Base-by-base conservation (phyloP, 805 yeast species). In the Starmerella sirachaensis region DNA sequence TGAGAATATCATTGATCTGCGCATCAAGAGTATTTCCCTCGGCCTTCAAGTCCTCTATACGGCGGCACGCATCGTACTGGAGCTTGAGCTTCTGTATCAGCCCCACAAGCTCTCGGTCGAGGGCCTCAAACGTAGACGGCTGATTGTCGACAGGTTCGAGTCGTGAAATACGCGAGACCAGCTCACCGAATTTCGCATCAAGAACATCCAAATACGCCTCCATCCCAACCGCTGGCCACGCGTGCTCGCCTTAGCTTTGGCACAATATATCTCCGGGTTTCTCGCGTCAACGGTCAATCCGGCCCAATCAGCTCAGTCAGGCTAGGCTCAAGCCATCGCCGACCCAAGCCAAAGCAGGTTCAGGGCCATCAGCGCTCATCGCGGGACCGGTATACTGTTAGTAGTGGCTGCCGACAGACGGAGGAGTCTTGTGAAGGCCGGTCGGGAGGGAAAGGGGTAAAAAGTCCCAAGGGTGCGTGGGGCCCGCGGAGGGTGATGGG, bases 11-110 rank as follows among this genome's bases (percentile, higher is more conserved):
- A 27, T 56, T 54, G n/a, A 61, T 45, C 18, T 49, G 43, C 18
- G 40, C 24, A 47, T 62, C 65, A 14, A 61, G 54, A 8, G 37
- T 41, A 3, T 20, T 39, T 6, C 55, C 43, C 19, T 45, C 49
- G 6, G 26, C 18, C 9, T 46, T 36, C 29, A 61, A 50, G 20
- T 38, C 35, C 18, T 49, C 50, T 14, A 58, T 54, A 10, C 38
- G 45, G 29, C 41, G 32, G 21, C 51, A 50, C 4, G 54, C 49
- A 19, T 43, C 43, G 41, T 56, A 56, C 38, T 60, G 63, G 36
- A 49, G 47, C 22, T 43, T 33, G 20, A 60, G 48, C 32, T 44
- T 49, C 11, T 46, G 50, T 11, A 58, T 41, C 14, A 57, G 52
- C 19, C 40, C 45, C 16, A 57, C 54, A 13, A 57, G 44, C 18